phyloP scores from a whole-genome alignment of 306 rosid species.

The Gillenia trifoliata region DNA sequence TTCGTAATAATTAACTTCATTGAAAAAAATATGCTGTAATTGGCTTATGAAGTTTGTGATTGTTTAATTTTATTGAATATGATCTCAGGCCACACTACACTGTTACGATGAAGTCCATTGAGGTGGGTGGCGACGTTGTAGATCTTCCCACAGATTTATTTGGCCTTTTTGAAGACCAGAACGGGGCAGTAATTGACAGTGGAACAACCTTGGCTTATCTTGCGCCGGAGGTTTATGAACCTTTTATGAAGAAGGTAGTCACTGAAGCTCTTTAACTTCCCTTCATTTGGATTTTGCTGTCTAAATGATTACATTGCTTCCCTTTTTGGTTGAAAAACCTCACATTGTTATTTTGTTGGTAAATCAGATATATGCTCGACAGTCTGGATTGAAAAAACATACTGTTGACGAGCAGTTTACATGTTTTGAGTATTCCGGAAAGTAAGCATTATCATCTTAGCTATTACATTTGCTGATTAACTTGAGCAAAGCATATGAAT shows the following conservation, averaged over 20 bases:
- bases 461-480: constrained; percentile 9
- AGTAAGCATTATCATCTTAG: constrained; percentile 38
- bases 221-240: constrained; percentile 41
- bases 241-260: constrained; percentile 49
- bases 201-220: constrained; percentile 93
- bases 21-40: background rate
- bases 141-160: constrained; percentile 56
- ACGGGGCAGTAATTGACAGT: constrained; percentile 77
- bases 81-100: constrained; percentile 83
- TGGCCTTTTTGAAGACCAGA: constrained; percentile 36
- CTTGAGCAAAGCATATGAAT: background rate
- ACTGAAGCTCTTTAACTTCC: background rate
- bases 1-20: background rate
- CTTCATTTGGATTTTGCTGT: constrained; percentile 10
- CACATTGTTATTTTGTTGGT: background rate
- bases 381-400: constrained; percentile 42
- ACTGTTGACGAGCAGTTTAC: constrained; percentile 46
- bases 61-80: constrained; percentile 25
- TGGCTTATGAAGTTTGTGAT: constrained; percentile 28
- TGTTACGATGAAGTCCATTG: constrained; percentile 65
- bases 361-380: constrained; percentile 45
- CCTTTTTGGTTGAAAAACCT: background rate
- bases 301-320: constrained; percentile 17
- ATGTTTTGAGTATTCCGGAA: constrained; percentile 44
- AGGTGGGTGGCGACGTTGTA: constrained; percentile 54